Evolutionary conservation across 352 stramenopile genomes (phyloP), one percentile per base, ranked within the genome.

Genomic region (Aphanomyces euteiches): DNA sequence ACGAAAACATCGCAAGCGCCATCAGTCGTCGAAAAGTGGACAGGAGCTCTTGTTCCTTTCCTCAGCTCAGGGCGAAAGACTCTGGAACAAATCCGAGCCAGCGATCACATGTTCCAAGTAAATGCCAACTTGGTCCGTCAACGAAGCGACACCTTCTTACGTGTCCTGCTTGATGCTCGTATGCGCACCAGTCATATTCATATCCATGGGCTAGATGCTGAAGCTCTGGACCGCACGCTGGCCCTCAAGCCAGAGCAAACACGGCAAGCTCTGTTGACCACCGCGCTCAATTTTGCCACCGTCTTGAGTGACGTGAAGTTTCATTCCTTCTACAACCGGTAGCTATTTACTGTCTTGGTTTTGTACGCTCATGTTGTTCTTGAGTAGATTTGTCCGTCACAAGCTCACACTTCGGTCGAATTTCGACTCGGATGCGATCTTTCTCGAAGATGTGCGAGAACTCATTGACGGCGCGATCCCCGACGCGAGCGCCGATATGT

Each of bases 171-270:
- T 17, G 87, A 95, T 73, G 83, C 82, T 21, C 85, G 87, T 28
- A 95, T 95, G 87, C 87, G 87, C 40, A 78, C 92, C 34, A 85
- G 81, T 28, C 87, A 95, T 69, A 88, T 95, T 67, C 75, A 92
- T 15, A 95, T 95, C 65, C 74, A 86, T 69, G 85, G 92, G 73
- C 84, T 95, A 12, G 87, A 95, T 65, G 79, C 87, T 40, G 60
- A 72, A 34, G 78, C 85, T 43, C 84, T 93, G 66, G 69, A 70
- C n/a, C 82, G 81, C 10, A 78, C 77, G 50, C 60, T 92, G 41
- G 81, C 78, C 69, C 72, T 90, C 17, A 78, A 83, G 39, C 75
- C 81, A 1, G 81, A 87, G 12, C 70, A 88, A 73, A 70, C 47
- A 21, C 85, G 85, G 37, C 83, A 92, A 48, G 86, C 88, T 69